These are phyloP conservation scores for Tritrichomonas foetus DNA, from an alignment of 208 protist species.

Conservation along the genomic window DNA sequence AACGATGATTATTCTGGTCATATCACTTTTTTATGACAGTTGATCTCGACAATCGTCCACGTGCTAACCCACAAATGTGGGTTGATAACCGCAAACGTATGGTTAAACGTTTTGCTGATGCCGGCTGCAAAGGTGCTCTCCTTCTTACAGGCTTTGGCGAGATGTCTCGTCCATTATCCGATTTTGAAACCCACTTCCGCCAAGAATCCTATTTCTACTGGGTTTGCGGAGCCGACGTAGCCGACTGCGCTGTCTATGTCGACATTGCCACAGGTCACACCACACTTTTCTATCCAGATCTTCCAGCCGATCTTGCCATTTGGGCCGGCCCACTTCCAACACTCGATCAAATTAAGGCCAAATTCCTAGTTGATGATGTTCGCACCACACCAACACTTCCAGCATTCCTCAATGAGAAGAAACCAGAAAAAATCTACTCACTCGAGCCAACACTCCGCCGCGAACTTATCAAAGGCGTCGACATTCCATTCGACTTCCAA, in stretches of 20 bases:
- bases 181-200: conserved; percentile 7
- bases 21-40: neutral
- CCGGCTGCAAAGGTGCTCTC: neutral
- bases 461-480: neutral
- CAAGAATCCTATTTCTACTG: conserved; percentile 30
- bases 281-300: neutral
- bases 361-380: neutral
- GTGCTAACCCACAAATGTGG: neutral
- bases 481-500: neutral
- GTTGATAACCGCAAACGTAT: neutral
- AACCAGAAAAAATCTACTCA: neutral
- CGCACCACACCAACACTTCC: neutral
- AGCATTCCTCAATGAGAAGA: neutral
- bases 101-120: neutral
- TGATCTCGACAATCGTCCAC: neutral
- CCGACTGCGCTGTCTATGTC: neutral
- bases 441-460: neutral
- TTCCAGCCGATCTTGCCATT: neutral
- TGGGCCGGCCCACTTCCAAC: neutral
- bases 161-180: neutral
- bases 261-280: neutral
- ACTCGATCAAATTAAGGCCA: neutral
- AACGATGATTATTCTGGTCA: no score
- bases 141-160: neutral
- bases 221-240: neutral